phyloP scores from a whole-genome alignment of 495 filamentous ascomycete genomes.

The Aspergillus cavernicola region DNA sequence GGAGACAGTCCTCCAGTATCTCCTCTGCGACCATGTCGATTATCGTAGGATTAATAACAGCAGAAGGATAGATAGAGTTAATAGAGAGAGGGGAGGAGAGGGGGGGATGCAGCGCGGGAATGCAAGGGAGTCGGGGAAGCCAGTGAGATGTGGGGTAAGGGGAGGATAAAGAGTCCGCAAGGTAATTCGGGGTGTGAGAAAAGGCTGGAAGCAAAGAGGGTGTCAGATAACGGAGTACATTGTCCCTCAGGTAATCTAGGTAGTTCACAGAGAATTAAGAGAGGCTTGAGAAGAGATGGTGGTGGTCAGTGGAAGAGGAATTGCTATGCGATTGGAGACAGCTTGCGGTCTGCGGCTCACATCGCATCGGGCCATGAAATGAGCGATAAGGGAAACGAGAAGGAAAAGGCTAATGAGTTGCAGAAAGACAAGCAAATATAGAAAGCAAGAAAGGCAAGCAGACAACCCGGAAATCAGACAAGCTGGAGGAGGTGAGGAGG shows the following conservation, averaged over 20 bases:
- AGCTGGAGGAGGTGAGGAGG: neutral
- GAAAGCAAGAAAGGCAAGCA: neutral
- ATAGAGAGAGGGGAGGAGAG: constrained; percentile 5
- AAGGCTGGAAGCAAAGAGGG: neutral
- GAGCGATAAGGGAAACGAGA: constrained; percentile 13
- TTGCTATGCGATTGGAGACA: constrained; percentile 21
- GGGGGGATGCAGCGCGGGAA: constrained; percentile 6
- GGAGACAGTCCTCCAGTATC: constrained; percentile 84
- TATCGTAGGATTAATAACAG: neutral
- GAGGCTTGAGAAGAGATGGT: constrained; percentile 6
- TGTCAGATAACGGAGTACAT: constrained; percentile 14
- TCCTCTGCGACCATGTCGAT: constrained; percentile 81
- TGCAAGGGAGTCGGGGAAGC: constrained; percentile 13
- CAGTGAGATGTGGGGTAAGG: constrained; percentile 17
- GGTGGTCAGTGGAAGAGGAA: constrained; percentile 10
- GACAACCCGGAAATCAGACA: neutral
- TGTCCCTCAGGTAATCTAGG: neutral
- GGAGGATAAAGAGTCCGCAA: constrained; percentile 11
- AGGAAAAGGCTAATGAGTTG: neutral
- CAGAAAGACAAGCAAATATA: neutral
- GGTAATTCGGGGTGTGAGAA: constrained; percentile 1
- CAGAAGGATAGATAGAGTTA: neutral
- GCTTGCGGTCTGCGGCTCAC: constrained; percentile 28
- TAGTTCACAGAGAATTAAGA: neutral
- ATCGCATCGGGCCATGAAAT: constrained; percentile 31